phyloP scores from a whole-genome alignment of 2,329 filamentous ascomycete species.

The Fusarium ramigenum region DNA sequence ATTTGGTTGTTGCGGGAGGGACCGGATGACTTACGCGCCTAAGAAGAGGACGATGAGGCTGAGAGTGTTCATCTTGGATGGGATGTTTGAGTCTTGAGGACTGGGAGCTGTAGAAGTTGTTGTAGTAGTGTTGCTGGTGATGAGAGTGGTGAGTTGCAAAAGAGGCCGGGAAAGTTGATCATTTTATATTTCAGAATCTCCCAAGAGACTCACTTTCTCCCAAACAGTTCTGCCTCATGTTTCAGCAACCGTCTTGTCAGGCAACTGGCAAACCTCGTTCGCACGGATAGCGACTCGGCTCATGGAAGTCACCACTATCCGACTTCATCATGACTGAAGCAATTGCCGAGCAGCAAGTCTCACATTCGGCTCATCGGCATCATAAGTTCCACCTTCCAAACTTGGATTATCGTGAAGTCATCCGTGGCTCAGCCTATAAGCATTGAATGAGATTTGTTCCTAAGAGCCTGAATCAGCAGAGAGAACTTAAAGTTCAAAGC shows the following conservation, averaged over 20 bases:
- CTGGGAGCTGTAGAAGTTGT: neutral
- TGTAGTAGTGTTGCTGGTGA: neutral
- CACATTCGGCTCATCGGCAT: neutral
- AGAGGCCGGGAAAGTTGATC: neutral
- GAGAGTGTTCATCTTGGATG: neutral
- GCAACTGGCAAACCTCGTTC: neutral
- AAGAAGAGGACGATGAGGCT: neutral
- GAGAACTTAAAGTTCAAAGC: neutral
- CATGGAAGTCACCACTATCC: too few species aligned
- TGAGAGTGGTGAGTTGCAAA: neutral
- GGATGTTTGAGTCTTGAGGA: neutral
- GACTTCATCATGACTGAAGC: neutral
- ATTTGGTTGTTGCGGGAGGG: accelerated
- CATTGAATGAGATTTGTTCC: accelerated
- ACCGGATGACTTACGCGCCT: neutral
- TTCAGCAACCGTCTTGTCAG: too few species aligned
- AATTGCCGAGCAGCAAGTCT: neutral
- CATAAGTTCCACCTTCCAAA: too few species aligned
- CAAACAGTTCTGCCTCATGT: accelerated
- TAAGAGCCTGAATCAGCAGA: too few species aligned
- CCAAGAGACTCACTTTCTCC: neutral
- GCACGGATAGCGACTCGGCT: neutral
- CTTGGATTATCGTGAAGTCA: neutral
- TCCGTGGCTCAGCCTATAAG: neutral
- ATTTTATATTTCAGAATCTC: neutral